Percentiles rank a stretch among this genome's conserved stretches.
These are phyloP conservation scores for Fraxinus baroniana DNA, from an alignment of 305 asterid genomes.

Conservation along the genomic window DNA sequence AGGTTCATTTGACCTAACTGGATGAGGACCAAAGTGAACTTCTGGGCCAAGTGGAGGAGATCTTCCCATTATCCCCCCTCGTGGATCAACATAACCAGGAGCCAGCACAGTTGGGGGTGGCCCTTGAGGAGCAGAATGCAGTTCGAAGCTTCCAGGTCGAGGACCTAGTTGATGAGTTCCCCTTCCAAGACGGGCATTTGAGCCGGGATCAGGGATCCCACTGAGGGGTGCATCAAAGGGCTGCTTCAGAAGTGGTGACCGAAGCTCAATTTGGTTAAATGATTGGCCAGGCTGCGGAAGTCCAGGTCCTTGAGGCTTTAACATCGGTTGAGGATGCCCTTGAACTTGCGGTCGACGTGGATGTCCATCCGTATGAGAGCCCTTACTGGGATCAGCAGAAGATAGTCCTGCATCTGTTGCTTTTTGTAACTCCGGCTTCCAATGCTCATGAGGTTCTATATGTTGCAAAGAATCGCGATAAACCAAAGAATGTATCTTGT, in stretches of 20 bases:
- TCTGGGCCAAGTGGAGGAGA: constrained; percentile 48
- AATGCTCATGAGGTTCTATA: constrained; percentile 31
- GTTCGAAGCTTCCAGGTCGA: constrained; percentile 36
- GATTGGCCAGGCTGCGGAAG: constrained; percentile 41
- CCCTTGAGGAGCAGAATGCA: constrained; percentile 43
- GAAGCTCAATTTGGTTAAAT: constrained; percentile 37
- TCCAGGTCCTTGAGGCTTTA: constrained; percentile 44
- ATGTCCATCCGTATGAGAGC: constrained; percentile 32
- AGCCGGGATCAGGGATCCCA: constrained; percentile 25
- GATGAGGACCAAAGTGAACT: constrained; percentile 43
- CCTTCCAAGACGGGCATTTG: constrained; percentile 36
- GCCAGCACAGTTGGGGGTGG: constrained; percentile 25
- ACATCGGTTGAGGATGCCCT: constrained; percentile 35
- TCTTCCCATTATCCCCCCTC: constrained; percentile 55
- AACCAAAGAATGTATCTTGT: constrained; percentile 26
- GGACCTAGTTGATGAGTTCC: constrained; percentile 47
- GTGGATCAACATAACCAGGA: constrained; percentile 36
- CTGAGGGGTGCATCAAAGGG: constrained; percentile 28
- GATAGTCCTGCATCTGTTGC: constrained; percentile 24
- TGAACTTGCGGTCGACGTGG: constrained; percentile 39
- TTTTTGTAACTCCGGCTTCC: constrained; percentile 21
- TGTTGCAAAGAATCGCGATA: constrained; percentile 31
- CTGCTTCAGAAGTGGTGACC: constrained; percentile 24
- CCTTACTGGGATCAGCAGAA: constrained; percentile 29
- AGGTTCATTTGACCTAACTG: constrained; percentile 40